Conservation (phyloP, 1,284 basidiomycete genomes). For the Ceratobasidium theobromae region DNA sequence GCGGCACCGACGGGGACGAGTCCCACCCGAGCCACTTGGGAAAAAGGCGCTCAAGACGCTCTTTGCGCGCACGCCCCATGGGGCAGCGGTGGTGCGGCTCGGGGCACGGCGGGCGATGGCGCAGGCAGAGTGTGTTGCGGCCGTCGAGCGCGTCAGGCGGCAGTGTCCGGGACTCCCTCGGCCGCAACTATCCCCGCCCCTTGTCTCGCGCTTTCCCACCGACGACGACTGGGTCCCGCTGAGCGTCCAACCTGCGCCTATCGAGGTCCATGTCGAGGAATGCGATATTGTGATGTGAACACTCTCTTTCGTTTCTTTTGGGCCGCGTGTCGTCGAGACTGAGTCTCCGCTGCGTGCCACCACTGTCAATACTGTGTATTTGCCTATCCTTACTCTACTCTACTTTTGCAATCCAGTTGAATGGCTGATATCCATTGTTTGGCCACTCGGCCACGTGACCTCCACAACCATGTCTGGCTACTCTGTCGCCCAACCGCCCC, state of each 20-base stretch:
- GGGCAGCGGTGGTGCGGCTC: constrained; percentile 6
- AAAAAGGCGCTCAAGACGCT: not conserved
- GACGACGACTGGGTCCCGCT: constrained; percentile 27
- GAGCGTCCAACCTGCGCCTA: constrained; percentile 5
- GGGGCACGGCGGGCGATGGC: constrained; percentile 13
- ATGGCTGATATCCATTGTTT: too few species aligned
- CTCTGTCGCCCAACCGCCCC: not conserved
- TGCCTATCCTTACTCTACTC: too few species aligned
- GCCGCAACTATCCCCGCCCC: not conserved
- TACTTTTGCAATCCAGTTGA: too few species aligned
- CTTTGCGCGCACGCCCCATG: constrained; percentile 12
- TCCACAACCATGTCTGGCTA: not conserved
- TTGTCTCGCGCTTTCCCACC: too few species aligned
- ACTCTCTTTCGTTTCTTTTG: too few species aligned
- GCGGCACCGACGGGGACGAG: not conserved
- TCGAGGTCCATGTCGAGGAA: constrained; percentile 14
- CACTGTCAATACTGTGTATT: too few species aligned
- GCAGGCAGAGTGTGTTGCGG: constrained; percentile 14
- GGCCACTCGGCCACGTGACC: constrained; percentile 1
- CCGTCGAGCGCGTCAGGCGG: constrained; percentile 11
- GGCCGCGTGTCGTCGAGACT: too few species aligned
- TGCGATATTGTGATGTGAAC: constrained; percentile 24
- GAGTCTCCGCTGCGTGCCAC: too few species aligned
- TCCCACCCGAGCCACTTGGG: constrained; percentile 13
- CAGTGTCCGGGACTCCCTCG: not conserved